Evolutionary conservation across 2,329 filamentous ascomycete species (phyloP).

Genomic region (Colletotrichum orchidophilum): DNA sequence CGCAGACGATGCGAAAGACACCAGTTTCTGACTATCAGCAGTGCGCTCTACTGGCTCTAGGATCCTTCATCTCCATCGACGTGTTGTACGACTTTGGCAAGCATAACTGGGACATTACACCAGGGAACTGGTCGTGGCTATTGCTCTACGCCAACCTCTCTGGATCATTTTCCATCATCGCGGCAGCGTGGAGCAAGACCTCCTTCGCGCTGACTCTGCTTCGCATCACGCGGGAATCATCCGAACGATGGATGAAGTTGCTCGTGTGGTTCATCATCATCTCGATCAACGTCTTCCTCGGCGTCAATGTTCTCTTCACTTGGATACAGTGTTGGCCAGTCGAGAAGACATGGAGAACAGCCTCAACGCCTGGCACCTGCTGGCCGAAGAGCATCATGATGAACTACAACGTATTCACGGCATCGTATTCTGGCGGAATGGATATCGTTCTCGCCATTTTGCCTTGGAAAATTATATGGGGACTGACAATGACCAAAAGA

Average conservation of each 20-base stretch:
- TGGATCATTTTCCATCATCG: slow-evolving; percentile 36
- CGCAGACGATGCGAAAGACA: no score
- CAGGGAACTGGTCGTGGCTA: slow-evolving; percentile 26
- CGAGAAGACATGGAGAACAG: slow-evolving; percentile 38
- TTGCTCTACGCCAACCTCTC: slow-evolving; percentile 34
- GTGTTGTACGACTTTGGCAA: slow-evolving; percentile 32
- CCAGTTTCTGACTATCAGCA: neutral
- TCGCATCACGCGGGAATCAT: slow-evolving; percentile 36
- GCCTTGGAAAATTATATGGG: slow-evolving; percentile 53
- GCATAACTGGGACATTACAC: slow-evolving; percentile 30
- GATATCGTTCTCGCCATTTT: slow-evolving; percentile 52
- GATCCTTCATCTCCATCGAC: slow-evolving; percentile 25
- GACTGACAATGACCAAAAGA: slow-evolving; percentile 48
- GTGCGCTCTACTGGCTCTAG: slow-evolving; percentile 23
- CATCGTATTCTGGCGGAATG: slow-evolving; percentile 46
- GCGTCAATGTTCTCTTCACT: slow-evolving; percentile 36
- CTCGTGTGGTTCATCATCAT: slow-evolving; percentile 41
- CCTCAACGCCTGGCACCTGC: slow-evolving; percentile 36
- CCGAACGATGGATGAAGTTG: slow-evolving; percentile 36
- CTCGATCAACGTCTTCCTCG: slow-evolving; percentile 38
- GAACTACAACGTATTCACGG: slow-evolving; percentile 41
- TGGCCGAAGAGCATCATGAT: slow-evolving; percentile 40
- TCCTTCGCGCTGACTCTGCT: slow-evolving; percentile 43
- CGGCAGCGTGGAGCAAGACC: slow-evolving; percentile 41
- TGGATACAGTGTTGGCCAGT: slow-evolving; percentile 41